These are phyloP conservation scores for Pyrrhoderma lamaoense DNA, from an alignment of 1,284 basidiomycete species.

Conservation along the genomic window DNA sequence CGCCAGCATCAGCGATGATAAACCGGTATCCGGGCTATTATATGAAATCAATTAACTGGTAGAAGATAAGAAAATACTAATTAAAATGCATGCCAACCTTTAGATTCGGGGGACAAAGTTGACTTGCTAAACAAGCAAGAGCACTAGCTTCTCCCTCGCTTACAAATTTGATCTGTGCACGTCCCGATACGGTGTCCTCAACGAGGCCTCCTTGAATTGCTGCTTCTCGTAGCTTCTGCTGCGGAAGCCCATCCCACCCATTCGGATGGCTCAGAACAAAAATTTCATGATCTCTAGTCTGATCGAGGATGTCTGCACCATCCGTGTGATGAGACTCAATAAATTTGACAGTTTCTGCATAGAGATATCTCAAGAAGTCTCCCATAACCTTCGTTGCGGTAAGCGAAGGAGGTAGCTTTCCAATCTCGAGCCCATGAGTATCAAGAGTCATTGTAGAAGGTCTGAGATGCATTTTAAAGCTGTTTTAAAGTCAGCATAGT, in stretches of 20 bases:
- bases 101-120: slow-evolving; percentile 63
- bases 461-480: slow-evolving; percentile 70
- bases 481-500: slow-evolving; percentile 25
- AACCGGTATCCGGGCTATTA: slow-evolving; percentile 54
- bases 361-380: slow-evolving; percentile 68
- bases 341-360: slow-evolving; percentile 59
- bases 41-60: background rate
- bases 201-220: slow-evolving; percentile 61
- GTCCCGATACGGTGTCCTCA: slow-evolving; percentile 59
- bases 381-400: slow-evolving; percentile 64
- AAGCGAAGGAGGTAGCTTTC: slow-evolving; percentile 52
- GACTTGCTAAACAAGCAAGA: slow-evolving; percentile 67
- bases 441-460: slow-evolving; percentile 66
- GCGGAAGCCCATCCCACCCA: slow-evolving; percentile 75
- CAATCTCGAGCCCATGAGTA: slow-evolving; percentile 72
- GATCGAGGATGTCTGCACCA: slow-evolving; percentile 54
- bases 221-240: slow-evolving; percentile 63
- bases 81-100: slow-evolving; percentile 37
- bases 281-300: slow-evolving; percentile 55
- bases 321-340: slow-evolving; percentile 69
- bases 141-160: slow-evolving; percentile 76
- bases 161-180: slow-evolving; percentile 63
- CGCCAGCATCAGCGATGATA: slow-evolving; percentile 70
- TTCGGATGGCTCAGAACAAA: slow-evolving; percentile 72
- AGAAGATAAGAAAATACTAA: background rate